Base-by-base conservation (phyloP, 2,329 filamentous ascomycete species). In the Penicillium sumatraense region DNA sequence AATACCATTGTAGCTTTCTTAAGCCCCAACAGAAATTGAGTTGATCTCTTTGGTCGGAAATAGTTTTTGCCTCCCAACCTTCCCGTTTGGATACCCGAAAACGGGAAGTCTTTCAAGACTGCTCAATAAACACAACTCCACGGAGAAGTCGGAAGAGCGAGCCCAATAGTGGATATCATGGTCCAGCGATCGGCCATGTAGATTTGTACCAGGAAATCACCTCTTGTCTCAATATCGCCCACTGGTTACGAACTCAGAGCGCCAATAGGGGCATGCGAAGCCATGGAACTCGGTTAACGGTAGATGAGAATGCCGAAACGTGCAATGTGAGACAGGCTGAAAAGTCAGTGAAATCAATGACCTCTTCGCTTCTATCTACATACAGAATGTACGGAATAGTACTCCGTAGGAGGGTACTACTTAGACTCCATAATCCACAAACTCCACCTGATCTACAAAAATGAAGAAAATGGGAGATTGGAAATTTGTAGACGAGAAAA, bases 161-260 rank as follows among this genome's bases (percentile, higher is more conserved):
- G 31, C 23, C 41, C 41, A 52, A 52, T 41, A 5, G 31, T 38
- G 21, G 29, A 16, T 26, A 47, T 35, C 53, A 49, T 56, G 53
- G 52, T 49, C 48, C 53, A 46, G 33, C 29, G 53, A 56, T 56
- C 53, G 53, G 42, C 53, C 53, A 36, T n/a, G 51, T 48, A 56
- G 38, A 52, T 24, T 36, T 42, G 27, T 36, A 51, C 21, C 23
- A 24, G 13, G 23, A 31, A 53, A 31, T 38, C 35, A 16, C 46
- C 41, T 48, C 42, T 16, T 38, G 21, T 14, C 27, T 18, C 14
- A 23, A 51, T 48, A 47, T 48, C 53, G 51, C 42, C 41, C 26
- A 41, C 27, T 23, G 21, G 49, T n/a, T 31, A 31, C 14, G 23
- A 46, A 21, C 42, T n/a, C 3, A 16, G n/a, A 29, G 24, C 14